These are phyloP conservation scores for Leucosporidium yakuticum DNA, from an alignment of 768 basidiomycete genomes.

Conservation along the genomic window DNA sequence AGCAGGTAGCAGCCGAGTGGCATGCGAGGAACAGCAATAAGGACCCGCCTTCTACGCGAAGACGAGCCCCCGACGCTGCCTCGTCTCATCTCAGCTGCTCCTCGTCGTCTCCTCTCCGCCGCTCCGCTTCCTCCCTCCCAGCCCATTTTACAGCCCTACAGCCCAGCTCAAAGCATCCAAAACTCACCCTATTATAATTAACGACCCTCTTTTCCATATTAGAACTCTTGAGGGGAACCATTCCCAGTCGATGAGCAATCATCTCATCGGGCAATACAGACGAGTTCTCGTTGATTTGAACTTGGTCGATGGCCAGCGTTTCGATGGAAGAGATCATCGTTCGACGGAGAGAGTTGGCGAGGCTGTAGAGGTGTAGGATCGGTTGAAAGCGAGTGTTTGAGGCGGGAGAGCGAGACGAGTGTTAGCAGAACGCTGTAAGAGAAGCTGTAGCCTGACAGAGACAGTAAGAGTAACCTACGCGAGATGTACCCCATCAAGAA, in stretches of 20 bases:
- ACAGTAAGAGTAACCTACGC: not conserved
- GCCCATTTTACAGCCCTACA: not conserved
- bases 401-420: not conserved
- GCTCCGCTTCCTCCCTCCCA: not conserved
- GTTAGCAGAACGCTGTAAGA: not conserved
- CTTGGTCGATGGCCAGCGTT: slow-evolving; percentile 95
- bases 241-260: slow-evolving; percentile 89
- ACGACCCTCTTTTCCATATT: slow-evolving; percentile 51
- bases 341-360: slow-evolving; percentile 1
- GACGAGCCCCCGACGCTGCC: too few species aligned
- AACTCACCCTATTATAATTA: slow-evolving; percentile 44
- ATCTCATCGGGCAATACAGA: slow-evolving; percentile 94
- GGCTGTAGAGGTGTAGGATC: too few species aligned
- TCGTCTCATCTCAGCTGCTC: not conserved
- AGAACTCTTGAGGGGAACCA: slow-evolving; percentile 85
- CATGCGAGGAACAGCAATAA: too few species aligned
- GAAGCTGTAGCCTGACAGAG: not conserved
- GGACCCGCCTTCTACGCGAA: too few species aligned
- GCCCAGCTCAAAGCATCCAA: not conserved
- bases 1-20: too few species aligned
- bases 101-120: not conserved
- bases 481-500: slow-evolving; percentile 4
- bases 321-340: slow-evolving; percentile 52
- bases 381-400: not conserved
- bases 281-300: slow-evolving; percentile 84